Conservation (phyloP, 495 filamentous ascomycete genomes). For the Hypoxylon trugodes region DNA sequence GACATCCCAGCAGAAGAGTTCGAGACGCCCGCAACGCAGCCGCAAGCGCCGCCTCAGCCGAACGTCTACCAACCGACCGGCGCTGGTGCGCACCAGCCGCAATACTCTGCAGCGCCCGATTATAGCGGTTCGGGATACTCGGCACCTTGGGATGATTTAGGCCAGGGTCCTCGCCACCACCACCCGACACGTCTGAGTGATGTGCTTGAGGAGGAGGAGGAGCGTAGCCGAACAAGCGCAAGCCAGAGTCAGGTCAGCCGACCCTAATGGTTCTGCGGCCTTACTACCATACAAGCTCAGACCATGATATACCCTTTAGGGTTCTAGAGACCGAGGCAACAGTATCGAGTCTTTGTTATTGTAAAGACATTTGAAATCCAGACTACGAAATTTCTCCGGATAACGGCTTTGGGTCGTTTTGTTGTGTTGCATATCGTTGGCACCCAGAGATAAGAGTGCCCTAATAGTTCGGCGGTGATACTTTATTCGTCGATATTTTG, state of each 20-base stretch:
- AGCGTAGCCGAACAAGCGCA: constrained; percentile 67
- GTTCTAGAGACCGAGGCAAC: background rate
- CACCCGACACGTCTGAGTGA: constrained; percentile 95
- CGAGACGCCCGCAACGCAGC: constrained; percentile 51
- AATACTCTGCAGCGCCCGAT: constrained; percentile 49
- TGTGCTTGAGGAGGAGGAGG: constrained; percentile 86
- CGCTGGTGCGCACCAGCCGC: constrained; percentile 44
- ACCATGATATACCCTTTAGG: background rate
- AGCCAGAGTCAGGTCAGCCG: constrained; percentile 57
- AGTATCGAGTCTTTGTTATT: background rate
- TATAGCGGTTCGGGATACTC: constrained; percentile 71
- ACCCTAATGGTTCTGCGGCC: constrained; percentile 28
- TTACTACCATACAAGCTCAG: constrained; percentile 1
- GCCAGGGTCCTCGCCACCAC: constrained; percentile 78
- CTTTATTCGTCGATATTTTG: constrained; percentile 13
- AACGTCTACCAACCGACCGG: constrained; percentile 47
- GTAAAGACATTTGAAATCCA: background rate
- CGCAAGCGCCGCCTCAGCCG: too few relatives aligned
- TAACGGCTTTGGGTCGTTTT: constrained; percentile 4
- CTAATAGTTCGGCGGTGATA: constrained; percentile 11
- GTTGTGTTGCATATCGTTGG: constrained; percentile 16
- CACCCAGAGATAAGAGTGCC: constrained; percentile 18
- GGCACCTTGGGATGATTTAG: constrained; percentile 74
- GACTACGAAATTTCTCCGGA: background rate
- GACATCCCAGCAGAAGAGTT: constrained; percentile 60